These are phyloP conservation scores for Wickerhamomyces kurtzmanii DNA, from an alignment of 805 yeast species.

Conservation along the genomic window DNA sequence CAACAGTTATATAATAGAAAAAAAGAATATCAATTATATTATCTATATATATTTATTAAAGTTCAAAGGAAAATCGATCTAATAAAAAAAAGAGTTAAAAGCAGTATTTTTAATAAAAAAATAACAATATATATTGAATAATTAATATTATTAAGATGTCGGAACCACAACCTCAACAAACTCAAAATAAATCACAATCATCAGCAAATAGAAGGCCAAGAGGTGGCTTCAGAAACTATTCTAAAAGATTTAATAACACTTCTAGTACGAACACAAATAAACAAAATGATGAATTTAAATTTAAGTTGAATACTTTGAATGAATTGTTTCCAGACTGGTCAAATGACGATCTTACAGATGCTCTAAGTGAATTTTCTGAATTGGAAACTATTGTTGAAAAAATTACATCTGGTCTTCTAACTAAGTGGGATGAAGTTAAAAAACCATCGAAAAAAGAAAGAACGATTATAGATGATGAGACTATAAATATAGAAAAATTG, in stretches of 20 bases:
- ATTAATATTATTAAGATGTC: slow-evolving; percentile 5
- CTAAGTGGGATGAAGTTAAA: slow-evolving; percentile 91
- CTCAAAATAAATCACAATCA: slow-evolving; percentile 4
- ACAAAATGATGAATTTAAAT: slow-evolving; percentile 20
- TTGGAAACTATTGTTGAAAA: slow-evolving; percentile 75
- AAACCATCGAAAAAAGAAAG: slow-evolving; percentile 50
- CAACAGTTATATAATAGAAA: too few species aligned
- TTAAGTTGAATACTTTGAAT: slow-evolving; percentile 43
- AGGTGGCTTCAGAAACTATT: slow-evolving; percentile 32
- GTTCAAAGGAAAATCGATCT: too few species aligned
- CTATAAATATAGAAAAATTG: too few species aligned
- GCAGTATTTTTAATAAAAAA: too few species aligned
- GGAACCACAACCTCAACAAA: too few species aligned
- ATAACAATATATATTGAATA: slow-evolving; percentile 2
- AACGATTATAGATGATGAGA: slow-evolving; percentile 3
- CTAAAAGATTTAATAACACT: slow-evolving; percentile 29
- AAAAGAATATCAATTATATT: too few species aligned
- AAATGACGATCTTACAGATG: slow-evolving; percentile 66
- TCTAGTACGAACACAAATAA: slow-evolving; percentile 7
- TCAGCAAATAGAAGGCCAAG: slow-evolving; percentile 16
- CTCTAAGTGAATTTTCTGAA: slow-evolving; percentile 69
- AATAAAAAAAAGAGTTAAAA: too few species aligned
- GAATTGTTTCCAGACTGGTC: slow-evolving; percentile 97
- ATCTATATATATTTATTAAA: too few species aligned
- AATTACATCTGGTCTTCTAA: slow-evolving; percentile 82